A percentile compares a stretch with the other conserved stretches of the same genome.
Conservation (phyloP, 176 grass and related monocot genomes). For the Poa pratensis region DNA sequence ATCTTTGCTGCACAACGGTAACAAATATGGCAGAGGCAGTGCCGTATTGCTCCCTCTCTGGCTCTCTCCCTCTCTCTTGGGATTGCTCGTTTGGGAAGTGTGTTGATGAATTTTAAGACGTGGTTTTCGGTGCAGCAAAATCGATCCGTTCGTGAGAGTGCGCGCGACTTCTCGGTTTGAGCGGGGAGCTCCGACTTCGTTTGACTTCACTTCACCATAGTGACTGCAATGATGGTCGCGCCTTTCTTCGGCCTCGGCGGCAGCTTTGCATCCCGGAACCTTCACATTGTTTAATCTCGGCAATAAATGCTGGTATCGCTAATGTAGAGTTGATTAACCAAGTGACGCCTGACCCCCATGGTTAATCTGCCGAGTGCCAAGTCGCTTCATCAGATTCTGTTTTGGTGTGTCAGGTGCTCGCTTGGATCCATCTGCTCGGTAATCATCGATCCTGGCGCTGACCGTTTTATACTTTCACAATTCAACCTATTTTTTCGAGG, state of each 20-base stretch:
- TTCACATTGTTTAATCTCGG: slow-evolving; percentile 2
- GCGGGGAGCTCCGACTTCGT: slow-evolving; percentile 28
- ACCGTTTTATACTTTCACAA: slow-evolving; percentile 2
- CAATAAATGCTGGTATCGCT: slow-evolving; percentile 36
- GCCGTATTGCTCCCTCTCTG: not conserved
- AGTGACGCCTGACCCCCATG: not conserved
- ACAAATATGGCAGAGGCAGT: not conserved
- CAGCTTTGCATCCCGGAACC: slow-evolving; percentile 19
- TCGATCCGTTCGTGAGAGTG: slow-evolving; percentile 30
- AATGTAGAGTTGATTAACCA: not conserved
- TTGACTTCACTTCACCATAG: slow-evolving; percentile 35
- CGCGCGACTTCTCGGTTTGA: slow-evolving; percentile 11
- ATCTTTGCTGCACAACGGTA: slow-evolving; percentile 10
- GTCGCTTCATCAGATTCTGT: slow-evolving; percentile 11
- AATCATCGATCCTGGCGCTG: slow-evolving; percentile 37
- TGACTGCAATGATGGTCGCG: not conserved
- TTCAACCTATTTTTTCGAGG: too few species aligned
- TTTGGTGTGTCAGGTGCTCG: slow-evolving; percentile 32
- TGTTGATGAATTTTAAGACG: not conserved
- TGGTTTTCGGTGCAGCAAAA: slow-evolving; percentile 20
- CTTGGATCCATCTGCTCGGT: not conserved
- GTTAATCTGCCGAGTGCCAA: not conserved
- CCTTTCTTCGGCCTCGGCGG: not conserved
- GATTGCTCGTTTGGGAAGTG: not conserved
- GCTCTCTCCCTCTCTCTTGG: not conserved